phyloP scores from a whole-genome alignment of 176 grass and related monocot genomes.

The Raddia distichophylla region DNA sequence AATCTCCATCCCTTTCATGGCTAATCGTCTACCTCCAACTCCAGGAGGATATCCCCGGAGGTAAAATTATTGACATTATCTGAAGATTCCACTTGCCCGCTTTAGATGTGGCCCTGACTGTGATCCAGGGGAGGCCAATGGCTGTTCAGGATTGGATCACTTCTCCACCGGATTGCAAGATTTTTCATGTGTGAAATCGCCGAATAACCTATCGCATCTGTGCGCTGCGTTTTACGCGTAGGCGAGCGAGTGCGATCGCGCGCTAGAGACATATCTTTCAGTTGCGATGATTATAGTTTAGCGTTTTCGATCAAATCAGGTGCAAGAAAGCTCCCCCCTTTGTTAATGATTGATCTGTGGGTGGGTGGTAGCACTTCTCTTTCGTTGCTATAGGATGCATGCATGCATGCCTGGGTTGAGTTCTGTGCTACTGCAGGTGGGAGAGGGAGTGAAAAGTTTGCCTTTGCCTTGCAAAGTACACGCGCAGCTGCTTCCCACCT shows the following conservation, averaged over 20 bases:
- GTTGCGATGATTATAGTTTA: conserved; percentile 9
- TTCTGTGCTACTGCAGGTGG: conserved; percentile 22
- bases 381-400: conserved; percentile 27
- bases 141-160: conserved; percentile 34
- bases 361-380: conserved; percentile 7
- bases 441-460: background rate
- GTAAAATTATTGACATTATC: conserved; percentile 38
- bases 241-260: background rate
- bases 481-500: background rate
- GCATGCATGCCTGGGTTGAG: conserved; percentile 2
- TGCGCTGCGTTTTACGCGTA: conserved; percentile 31
- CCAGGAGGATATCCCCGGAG: background rate
- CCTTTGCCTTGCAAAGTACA: conserved; percentile 7
- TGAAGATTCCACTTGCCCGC: conserved; percentile 32
- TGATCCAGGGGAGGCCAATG: conserved; percentile 44
- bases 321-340: background rate
- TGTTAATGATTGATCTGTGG: conserved; percentile 33
- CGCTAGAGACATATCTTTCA: background rate
- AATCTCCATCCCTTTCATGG: background rate
- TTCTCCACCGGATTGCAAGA: background rate
- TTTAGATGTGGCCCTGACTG: conserved; percentile 45
- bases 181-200: background rate
- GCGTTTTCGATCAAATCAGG: conserved; percentile 10
- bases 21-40: conserved; percentile 32
- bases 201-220: background rate